These are phyloP conservation scores for Boletus fagicola DNA, from an alignment of 768 basidiomycete species.

Conservation along the genomic window DNA sequence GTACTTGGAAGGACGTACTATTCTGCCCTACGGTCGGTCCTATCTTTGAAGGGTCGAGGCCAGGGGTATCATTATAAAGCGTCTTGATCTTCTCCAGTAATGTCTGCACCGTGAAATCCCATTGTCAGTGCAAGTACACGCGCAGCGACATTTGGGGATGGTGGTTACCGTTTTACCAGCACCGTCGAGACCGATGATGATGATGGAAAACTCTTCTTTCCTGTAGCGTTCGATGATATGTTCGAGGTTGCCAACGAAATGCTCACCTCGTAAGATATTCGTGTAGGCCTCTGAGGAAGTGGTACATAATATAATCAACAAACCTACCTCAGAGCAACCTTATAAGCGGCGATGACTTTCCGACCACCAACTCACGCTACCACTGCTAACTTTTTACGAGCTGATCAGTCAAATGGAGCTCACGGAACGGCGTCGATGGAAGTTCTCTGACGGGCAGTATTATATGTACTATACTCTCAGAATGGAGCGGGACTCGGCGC, in stretches of 20 bases:
- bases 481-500: background rate
- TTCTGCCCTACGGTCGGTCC: constrained; percentile 97
- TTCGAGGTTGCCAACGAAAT: background rate
- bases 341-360: background rate
- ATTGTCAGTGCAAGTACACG: background rate
- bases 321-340: background rate
- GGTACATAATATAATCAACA: constrained; percentile 74
- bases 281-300: constrained; percentile 89
- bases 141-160: too few relatives aligned
- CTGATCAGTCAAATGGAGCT: background rate
- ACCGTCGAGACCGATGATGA: constrained; percentile 91
- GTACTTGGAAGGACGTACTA: constrained; percentile 52
- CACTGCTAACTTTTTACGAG: background rate
- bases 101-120: constrained; percentile 48
- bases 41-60: constrained; percentile 90
- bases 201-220: constrained; percentile 89
- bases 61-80: constrained; percentile 81
- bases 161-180: constrained; percentile 81
- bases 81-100: constrained; percentile 93
- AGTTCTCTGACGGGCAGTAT: background rate
- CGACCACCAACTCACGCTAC: background rate
- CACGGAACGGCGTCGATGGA: background rate
- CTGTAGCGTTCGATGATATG: constrained; percentile 36
- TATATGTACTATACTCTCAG: background rate
- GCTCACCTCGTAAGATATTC: constrained; percentile 80